Conservation (phyloP, 164 flowering plant species). For the Umbellularia californica region DNA sequence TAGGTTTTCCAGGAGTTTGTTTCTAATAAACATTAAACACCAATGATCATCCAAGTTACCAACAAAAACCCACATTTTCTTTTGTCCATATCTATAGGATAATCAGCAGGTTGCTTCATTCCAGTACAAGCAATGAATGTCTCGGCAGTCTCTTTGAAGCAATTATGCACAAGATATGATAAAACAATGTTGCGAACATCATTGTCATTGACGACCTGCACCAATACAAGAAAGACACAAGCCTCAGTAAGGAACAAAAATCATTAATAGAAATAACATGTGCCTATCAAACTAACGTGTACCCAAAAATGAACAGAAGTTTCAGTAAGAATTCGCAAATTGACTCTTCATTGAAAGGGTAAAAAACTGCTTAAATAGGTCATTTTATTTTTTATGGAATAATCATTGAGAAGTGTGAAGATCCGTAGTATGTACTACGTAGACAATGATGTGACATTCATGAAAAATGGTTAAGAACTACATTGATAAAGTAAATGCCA, state of each 20-base stretch:
- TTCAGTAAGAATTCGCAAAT: no score
- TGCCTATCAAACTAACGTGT: not conserved
- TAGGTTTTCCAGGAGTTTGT: no score
- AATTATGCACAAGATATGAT: conserved; percentile 86
- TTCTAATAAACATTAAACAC: no score
- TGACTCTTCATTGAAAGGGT: not conserved
- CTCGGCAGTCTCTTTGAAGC: conserved; percentile 81
- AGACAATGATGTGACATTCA: not conserved
- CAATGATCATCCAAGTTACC: not conserved
- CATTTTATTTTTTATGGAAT: not conserved
- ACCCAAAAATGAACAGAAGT: not conserved
- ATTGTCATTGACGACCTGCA: conserved; percentile 60
- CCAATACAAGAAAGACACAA: not conserved
- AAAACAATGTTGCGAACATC: conserved; percentile 67
- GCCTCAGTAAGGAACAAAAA: not conserved
- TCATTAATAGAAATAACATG: no score
- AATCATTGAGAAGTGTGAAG: not conserved
- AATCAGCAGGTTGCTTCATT: conserved; percentile 55
- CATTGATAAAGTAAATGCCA: not conserved
- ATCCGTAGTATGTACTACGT: not conserved
- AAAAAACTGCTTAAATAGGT: not conserved
- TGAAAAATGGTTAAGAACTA: not conserved
- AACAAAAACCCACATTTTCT: conserved; percentile 64
- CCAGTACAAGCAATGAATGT: conserved; percentile 70
- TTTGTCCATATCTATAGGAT: conserved; percentile 79